These are phyloP conservation scores for Talaromyces borbonicus DNA, from an alignment of 495 filamentous ascomycete species.

Conservation along the genomic window DNA sequence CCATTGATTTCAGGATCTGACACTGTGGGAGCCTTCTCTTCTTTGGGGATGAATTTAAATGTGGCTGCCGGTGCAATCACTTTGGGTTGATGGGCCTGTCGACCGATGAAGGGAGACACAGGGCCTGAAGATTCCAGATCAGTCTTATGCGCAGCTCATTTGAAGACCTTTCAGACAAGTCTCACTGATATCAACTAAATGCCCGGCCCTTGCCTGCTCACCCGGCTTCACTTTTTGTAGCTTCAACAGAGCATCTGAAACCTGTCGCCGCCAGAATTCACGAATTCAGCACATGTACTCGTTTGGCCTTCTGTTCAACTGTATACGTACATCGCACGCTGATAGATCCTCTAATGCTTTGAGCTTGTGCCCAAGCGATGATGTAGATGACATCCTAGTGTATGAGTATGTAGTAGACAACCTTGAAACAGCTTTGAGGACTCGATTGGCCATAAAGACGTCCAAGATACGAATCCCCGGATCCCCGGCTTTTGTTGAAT, in stretches of 20 bases:
- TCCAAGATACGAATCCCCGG: no score
- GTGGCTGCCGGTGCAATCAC: constrained; percentile 53
- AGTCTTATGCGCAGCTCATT: background rate
- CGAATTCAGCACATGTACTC: no score
- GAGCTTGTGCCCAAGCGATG: constrained; percentile 24
- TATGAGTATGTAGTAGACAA: no score
- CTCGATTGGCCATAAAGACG: no score
- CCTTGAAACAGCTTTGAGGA: no score
- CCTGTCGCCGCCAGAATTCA: constrained; percentile 27
- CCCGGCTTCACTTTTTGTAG: constrained; percentile 39
- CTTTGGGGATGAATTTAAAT: constrained; percentile 50
- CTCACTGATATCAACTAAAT: constrained; percentile 50
- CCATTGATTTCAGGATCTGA: constrained; percentile 16
- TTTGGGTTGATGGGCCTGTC: constrained; percentile 23
- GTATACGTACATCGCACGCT: constrained; percentile 39
- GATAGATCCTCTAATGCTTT: constrained; percentile 30
- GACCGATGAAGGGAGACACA: constrained; percentile 24
- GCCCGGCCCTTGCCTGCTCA: constrained; percentile 37
- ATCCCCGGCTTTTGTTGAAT: no score
- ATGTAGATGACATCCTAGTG: constrained; percentile 11
- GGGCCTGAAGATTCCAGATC: constrained; percentile 15
- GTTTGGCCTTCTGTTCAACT: no score
- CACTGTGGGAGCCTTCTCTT: constrained; percentile 15
- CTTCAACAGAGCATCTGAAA: constrained; percentile 55
- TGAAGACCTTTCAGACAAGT: constrained; percentile 3